phyloP scores from a whole-genome alignment of 177 flowering plant species.

The Telopea speciosissima region DNA sequence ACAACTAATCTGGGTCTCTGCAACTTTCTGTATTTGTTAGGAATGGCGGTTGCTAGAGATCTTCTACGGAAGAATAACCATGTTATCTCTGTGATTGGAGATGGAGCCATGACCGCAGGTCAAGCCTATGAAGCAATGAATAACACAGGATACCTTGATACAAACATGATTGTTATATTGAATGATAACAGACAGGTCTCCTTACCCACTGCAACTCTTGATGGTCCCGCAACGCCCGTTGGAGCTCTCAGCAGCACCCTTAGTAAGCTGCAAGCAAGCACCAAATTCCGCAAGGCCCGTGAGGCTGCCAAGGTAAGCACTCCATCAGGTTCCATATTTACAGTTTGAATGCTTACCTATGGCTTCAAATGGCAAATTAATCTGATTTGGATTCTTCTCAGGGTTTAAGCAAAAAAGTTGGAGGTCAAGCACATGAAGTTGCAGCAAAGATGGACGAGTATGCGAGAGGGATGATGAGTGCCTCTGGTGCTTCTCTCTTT shows the following conservation, averaged over 20 bases:
- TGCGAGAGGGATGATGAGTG: slow-evolving; percentile 78
- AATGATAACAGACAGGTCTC: slow-evolving; percentile 97
- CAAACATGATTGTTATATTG: slow-evolving; percentile 67
- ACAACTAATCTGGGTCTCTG: not conserved
- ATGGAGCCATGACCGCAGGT: slow-evolving; percentile 98
- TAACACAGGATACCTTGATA: slow-evolving; percentile 79
- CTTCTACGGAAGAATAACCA: slow-evolving; percentile 67
- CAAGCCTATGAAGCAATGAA: slow-evolving; percentile 97
- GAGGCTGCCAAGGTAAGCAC: slow-evolving; percentile 89
- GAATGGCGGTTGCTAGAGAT: slow-evolving; percentile 93
- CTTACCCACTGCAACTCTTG: slow-evolving; percentile 90
- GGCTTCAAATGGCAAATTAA: not conserved
- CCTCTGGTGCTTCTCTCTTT: slow-evolving; percentile 63
- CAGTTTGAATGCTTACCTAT: too few relatives aligned
- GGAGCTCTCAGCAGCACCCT: slow-evolving; percentile 85
- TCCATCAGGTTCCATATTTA: not conserved
- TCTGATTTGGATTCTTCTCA: slow-evolving; percentile 20
- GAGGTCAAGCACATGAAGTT: slow-evolving; percentile 58
- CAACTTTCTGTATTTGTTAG: slow-evolving; percentile 10
- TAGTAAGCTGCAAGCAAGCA: slow-evolving; percentile 64
- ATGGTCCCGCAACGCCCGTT: slow-evolving; percentile 90
- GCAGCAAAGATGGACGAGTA: slow-evolving; percentile 88
- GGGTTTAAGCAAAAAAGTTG: slow-evolving; percentile 74
- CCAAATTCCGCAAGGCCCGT: slow-evolving; percentile 62
- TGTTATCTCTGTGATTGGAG: slow-evolving; percentile 93